Conservation (phyloP, 2,329 filamentous ascomycete genomes). For the Trichoderma hamatum region DNA sequence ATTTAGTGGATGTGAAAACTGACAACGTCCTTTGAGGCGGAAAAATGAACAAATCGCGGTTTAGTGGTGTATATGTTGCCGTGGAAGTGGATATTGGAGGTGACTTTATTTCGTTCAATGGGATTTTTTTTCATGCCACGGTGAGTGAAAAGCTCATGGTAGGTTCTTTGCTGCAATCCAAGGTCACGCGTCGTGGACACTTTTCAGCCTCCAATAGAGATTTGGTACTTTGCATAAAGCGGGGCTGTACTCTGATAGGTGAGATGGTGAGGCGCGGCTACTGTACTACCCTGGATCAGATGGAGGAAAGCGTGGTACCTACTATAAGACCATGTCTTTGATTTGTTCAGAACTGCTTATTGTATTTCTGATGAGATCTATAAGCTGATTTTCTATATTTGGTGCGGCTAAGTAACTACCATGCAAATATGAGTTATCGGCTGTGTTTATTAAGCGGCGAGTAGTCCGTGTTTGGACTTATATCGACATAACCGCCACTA, state of each 20-base stretch:
- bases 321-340: neutral
- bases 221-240: neutral
- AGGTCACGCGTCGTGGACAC: conserved; percentile 19
- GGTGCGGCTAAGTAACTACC: neutral
- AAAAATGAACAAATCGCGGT: neutral
- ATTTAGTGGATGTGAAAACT: neutral
- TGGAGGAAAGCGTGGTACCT: neutral
- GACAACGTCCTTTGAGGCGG: neutral
- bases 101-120: neutral
- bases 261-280: neutral
- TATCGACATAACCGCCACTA: neutral
- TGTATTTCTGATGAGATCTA: neutral
- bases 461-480: neutral
- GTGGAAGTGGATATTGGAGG: neutral
- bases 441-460: neutral
- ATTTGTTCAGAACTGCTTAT: neutral
- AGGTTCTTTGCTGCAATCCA: neutral
- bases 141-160: neutral
- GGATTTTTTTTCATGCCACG: neutral
- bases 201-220: conserved; percentile 12
- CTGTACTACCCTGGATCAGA: neutral
- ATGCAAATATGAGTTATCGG: neutral
- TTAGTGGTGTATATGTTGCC: neutral
- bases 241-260: neutral
- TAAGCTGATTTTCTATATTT: neutral